phyloP scores from a whole-genome alignment of 257 asterid species.

The Solanum chilense region DNA sequence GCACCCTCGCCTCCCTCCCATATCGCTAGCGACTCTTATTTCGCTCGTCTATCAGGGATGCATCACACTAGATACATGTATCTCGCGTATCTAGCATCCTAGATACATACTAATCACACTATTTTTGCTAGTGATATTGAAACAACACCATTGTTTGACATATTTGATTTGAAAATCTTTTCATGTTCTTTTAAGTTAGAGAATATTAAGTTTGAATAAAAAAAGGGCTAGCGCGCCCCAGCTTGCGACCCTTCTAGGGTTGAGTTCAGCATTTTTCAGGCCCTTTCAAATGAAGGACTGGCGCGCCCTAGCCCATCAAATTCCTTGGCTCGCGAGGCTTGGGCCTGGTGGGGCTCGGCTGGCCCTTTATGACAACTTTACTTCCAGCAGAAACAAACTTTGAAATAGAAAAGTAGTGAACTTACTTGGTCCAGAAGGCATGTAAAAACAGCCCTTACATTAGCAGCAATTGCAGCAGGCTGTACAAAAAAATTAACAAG shows the following conservation, averaged over 20 bases:
- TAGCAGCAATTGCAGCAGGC: conserved; percentile 86
- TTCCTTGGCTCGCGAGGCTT: neutral
- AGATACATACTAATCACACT: neutral
- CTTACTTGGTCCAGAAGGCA: conserved; percentile 90
- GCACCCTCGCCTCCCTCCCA: neutral
- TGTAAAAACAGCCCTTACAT: conserved; percentile 81
- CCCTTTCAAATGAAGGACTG: too few species aligned
- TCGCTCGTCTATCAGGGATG: too few species aligned
- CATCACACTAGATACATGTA: neutral
- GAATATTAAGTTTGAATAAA: too few species aligned
- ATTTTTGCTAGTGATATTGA: neutral
- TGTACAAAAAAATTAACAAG: conserved; percentile 22
- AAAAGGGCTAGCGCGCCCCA: neutral
- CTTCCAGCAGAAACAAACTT: conserved; percentile 9
- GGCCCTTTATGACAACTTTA: neutral
- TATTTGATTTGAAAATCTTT: neutral
- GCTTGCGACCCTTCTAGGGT: neutral
- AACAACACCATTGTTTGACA: neutral
- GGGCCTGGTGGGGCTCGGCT: neutral
- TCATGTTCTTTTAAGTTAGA: neutral
- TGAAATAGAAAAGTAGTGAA: conserved; percentile 3
- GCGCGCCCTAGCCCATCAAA: too few species aligned
- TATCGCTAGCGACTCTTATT: too few species aligned
- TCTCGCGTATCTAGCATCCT: neutral
- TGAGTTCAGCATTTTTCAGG: neutral